Evolutionary conservation across 495 filamentous ascomycete species (phyloP), one percentile per base, ranked within the genome.

Genomic region (Trichoderma orchidacearum): DNA sequence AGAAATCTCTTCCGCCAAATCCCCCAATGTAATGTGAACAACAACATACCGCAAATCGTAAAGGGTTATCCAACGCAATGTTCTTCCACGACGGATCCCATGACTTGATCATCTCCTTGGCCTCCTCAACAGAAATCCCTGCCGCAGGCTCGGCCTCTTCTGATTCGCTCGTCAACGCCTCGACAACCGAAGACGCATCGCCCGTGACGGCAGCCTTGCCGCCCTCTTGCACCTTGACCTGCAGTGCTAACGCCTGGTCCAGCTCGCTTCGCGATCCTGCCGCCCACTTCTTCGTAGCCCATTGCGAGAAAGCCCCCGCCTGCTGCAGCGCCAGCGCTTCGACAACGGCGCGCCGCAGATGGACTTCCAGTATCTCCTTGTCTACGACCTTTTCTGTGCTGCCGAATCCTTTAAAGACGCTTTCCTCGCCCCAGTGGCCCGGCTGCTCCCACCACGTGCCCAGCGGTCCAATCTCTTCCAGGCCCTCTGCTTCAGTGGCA

Each of bases 41-140:
- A 60, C 32, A 57, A 80, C 86, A 68, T 75, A 91, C 86, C 58
- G 81, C 81, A 70, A 92, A 91, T 64, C 87, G 89, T 60, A 87
- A 63, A 8, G 68, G 65, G 57, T 89, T 77, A 13, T 66, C 65
- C 36, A 94, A 60, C 7, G 80, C 68, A 5, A 84, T 69, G 18
- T 69, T 51, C 57, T 75, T 73, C 83, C 81, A 86, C 55, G 61
- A 64, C 1, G 64, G 57, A 55, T 71, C 68, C 75, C 75, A 78
- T 3, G 57, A 38, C 58, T 66, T 56, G n/a, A 60, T 55, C 31
- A 68, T 61, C 59, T 57, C 54, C 54, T 53, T 32, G 2, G 71
- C 67, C 30, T 68, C 60, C 17, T 68, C 61, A 5, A 59, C 30
- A 15, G 65, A 58, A 25, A 64, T 25, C 23, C 23, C 34, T 18